Base-by-base conservation (phyloP, 768 basidiomycete genomes). In the Boletus patriciae region DNA sequence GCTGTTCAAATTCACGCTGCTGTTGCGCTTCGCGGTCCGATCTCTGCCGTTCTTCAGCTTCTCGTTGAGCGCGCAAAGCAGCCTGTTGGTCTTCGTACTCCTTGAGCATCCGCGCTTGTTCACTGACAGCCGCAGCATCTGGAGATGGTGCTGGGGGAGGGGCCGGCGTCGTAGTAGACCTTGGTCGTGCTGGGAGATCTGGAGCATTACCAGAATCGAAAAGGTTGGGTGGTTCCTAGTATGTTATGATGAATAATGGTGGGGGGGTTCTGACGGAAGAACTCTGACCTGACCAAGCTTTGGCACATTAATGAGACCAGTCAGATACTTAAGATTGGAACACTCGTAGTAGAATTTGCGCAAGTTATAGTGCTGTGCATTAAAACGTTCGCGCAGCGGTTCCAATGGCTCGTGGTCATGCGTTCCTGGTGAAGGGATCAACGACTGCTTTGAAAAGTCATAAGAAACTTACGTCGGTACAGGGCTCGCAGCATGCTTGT, bases 271-370 rank as follows among this genome's bases (percentile, higher is more conserved):
- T 5, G 54, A 36, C 8, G 12, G 15, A 51, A 45, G 19, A 34
- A 15, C 54, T 31, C 52, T 51, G 66, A 93, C 94, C 68, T 91
- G 87, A 44, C 94, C 96, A 36, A 99, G 81, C 73, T 98, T 99
- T 12, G 97, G 97, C 3, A 99, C 95, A 71, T 98, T 99, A 68
- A 98, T 97, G 33, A 99, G 81, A 44, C 95, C 92, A 11, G 97
- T 99, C 50, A 99, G 76, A 73, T 97, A 99, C 72, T 97, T 98
- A 62, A 99, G 83, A 75, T 98, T 98, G 11, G 94, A 97, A 70
- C 97, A 99, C 70, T 99, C 97, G 70, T 98, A 98, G 78, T 98
- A 98, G 76, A 97, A 99, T 71, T 96, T 94, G 60, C 97, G 88
- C 11, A 99, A 81, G 61, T 85, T 88, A 67, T 94, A 87, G 67